Evolutionary conservation across 495 filamentous ascomycete genomes (phyloP).

Genomic region (Hypoxylon fuscum): DNA sequence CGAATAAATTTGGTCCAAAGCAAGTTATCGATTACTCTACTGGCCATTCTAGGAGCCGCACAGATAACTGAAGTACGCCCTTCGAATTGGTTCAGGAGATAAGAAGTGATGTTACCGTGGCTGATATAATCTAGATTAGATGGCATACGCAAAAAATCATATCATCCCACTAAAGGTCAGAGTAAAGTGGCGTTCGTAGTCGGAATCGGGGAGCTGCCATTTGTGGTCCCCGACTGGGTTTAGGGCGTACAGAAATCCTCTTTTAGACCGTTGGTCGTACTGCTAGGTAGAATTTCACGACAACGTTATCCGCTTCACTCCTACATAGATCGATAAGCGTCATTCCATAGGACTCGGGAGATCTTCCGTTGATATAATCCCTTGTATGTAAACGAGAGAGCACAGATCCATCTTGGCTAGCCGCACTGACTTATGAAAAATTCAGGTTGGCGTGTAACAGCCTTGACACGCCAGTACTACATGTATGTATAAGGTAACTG

Average conservation of each 20-base stretch:
- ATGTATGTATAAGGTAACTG: too few relatives aligned
- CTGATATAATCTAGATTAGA: slow-evolving; percentile 5
- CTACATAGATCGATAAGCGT: slow-evolving; percentile 8
- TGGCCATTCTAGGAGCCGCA: slow-evolving; percentile 4
- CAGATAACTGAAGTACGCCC: too few relatives aligned
- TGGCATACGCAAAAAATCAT: slow-evolving; percentile 15
- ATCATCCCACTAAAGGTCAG: slow-evolving; percentile 3
- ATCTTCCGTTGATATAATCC: slow-evolving; percentile 8
- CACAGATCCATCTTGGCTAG: not conserved
- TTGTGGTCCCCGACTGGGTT: not conserved
- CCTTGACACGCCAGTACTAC: too few relatives aligned
- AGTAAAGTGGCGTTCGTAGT: slow-evolving; percentile 13
- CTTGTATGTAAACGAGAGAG: too few relatives aligned
- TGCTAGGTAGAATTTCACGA: slow-evolving; percentile 1
- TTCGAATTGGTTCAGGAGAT: too few relatives aligned
- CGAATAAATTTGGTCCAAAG: not conserved
- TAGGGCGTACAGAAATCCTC: not conserved
- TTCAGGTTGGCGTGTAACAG: too few relatives aligned
- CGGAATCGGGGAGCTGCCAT: not conserved
- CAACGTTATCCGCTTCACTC: slow-evolving; percentile 25
- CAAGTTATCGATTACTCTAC: not conserved
- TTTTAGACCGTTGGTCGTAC: slow-evolving; percentile 10
- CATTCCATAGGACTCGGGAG: not conserved
- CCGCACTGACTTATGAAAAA: not conserved
- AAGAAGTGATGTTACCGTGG: too few relatives aligned